Evolutionary conservation across 2,329 filamentous ascomycete genomes (phyloP).

Genomic region (Juglanconis juglandina): DNA sequence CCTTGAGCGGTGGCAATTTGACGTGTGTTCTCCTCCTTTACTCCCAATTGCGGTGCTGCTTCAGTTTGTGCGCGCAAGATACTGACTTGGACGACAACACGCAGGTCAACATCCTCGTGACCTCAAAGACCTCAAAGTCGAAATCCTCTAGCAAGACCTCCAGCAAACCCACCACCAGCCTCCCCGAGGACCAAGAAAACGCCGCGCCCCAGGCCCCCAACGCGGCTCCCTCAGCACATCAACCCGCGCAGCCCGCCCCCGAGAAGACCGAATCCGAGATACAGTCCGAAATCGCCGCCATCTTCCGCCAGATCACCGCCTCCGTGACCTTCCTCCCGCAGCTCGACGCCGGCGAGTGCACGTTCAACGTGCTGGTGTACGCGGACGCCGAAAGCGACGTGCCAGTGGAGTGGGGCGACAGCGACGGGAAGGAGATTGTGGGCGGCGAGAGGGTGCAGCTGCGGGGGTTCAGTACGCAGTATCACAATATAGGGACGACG

Average conservation of each 20-base stretch:
- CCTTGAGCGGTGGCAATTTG: slow-evolving; percentile 97
- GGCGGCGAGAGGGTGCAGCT: slow-evolving; percentile 94
- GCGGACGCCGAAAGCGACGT: slow-evolving; percentile 96
- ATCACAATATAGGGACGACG: slow-evolving; percentile 88
- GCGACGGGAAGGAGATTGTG: slow-evolving; percentile 92
- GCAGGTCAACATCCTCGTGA: slow-evolving; percentile 37
- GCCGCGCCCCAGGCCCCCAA: slow-evolving; percentile 36
- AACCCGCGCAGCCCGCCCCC: slow-evolving; percentile 25
- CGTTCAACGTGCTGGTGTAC: slow-evolving; percentile 97
- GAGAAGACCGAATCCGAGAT: slow-evolving; percentile 94
- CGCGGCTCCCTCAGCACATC: neutral
- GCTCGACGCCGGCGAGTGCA: slow-evolving; percentile 81
- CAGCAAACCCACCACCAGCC: slow-evolving; percentile 47
- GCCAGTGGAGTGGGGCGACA: slow-evolving; percentile 97
- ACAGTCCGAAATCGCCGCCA: slow-evolving; percentile 90
- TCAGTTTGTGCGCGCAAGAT: neutral
- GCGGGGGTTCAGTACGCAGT: slow-evolving; percentile 92
- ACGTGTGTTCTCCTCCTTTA: slow-evolving; percentile 51
- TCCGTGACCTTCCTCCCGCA: slow-evolving; percentile 96
- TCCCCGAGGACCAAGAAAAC: slow-evolving; percentile 68
- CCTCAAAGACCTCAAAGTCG: slow-evolving; percentile 35
- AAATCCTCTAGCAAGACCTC: slow-evolving; percentile 57
- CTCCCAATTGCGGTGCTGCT: neutral
- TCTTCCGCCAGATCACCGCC: slow-evolving; percentile 97
- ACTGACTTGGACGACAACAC: neutral